Percentiles rank a stretch among this genome's conserved stretches.
These are phyloP conservation scores for Globisporangium sylvaticum DNA, from an alignment of 352 stramenopile genomes.

Conservation along the genomic window DNA sequence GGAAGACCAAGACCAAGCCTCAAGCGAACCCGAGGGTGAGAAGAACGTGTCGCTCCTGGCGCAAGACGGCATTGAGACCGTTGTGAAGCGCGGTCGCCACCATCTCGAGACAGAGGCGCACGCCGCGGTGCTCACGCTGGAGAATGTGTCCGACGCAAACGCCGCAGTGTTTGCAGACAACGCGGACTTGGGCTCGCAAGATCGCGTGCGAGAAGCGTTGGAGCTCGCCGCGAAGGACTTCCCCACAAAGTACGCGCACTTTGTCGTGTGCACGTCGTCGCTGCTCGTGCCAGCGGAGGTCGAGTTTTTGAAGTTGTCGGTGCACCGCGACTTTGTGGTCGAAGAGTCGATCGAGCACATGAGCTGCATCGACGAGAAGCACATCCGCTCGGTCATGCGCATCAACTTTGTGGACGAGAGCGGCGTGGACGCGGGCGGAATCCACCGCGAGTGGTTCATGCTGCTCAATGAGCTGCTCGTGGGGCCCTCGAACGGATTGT, in stretches of 20 bases:
- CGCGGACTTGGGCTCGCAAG: not conserved
- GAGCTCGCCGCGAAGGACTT: slow-evolving; percentile 36
- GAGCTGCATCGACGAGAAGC: slow-evolving; percentile 47
- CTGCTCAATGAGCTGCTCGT: slow-evolving; percentile 52
- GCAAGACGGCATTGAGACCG: not conserved
- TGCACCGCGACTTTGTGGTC: slow-evolving; percentile 51
- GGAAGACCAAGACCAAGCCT: too few relatives aligned
- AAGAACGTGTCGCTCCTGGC: not conserved
- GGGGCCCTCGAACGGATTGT: slow-evolving; percentile 27
- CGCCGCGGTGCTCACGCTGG: not conserved
- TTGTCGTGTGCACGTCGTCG: slow-evolving; percentile 35
- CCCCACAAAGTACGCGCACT: slow-evolving; percentile 47
- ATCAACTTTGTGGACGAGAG: slow-evolving; percentile 70
- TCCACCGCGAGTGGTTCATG: slow-evolving; percentile 79
- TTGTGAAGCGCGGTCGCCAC: not conserved
- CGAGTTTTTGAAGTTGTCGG: slow-evolving; percentile 46
- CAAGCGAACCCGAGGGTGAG: not conserved
- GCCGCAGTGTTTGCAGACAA: not conserved
- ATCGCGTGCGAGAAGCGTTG: slow-evolving; percentile 19
- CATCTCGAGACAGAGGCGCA: not conserved
- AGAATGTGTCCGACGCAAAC: not conserved
- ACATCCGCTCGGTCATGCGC: slow-evolving; percentile 58
- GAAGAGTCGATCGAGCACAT: slow-evolving; percentile 70
- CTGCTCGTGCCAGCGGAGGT: slow-evolving; percentile 38
- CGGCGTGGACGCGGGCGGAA: slow-evolving; percentile 66